A percentile compares a stretch with the other conserved stretches of the same genome.
phyloP scores from a whole-genome alignment of 1,284 basidiomycete genomes.

The Lentinula novae-zelandiae region DNA sequence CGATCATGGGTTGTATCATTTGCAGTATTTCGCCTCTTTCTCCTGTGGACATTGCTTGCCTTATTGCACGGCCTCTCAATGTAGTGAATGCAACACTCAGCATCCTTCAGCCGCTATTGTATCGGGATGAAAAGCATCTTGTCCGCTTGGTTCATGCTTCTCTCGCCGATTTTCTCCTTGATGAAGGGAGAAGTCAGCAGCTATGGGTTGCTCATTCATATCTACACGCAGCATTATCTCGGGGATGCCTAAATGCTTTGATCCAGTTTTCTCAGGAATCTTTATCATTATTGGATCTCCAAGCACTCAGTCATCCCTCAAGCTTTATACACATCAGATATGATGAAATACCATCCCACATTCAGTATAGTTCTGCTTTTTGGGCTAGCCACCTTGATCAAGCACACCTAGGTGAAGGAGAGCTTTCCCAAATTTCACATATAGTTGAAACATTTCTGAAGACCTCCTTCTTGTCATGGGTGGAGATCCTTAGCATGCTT shows the following conservation, averaged over 20 bases:
- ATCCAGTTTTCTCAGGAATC: neutral
- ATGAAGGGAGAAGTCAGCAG: neutral
- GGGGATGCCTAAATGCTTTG: neutral
- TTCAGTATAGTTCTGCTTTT: neutral
- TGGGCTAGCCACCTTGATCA: neutral
- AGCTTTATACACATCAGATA: neutral
- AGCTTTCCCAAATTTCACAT: neutral
- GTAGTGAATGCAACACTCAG: neutral
- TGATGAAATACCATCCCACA: neutral
- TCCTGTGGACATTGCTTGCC: neutral
- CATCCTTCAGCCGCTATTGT: neutral
- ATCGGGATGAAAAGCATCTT: neutral
- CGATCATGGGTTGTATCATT: constrained; percentile 6
- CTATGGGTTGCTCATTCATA: neutral
- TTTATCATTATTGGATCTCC: neutral
- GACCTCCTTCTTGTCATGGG: neutral
- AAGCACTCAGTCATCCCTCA: neutral
- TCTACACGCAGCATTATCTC: neutral
- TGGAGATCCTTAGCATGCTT: constrained; percentile 1
- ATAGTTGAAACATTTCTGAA: neutral
- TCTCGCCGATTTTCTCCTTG: neutral
- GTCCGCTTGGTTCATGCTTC: neutral
- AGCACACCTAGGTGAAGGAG: neutral
- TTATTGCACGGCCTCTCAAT: neutral
- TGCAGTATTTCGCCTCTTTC: neutral